A percentile compares a stretch with the other conserved stretches of the same genome.
Evolutionary conservation across 129 eudicot species (phyloP).

Genomic region (Saposhnikovia divaricata): DNA sequence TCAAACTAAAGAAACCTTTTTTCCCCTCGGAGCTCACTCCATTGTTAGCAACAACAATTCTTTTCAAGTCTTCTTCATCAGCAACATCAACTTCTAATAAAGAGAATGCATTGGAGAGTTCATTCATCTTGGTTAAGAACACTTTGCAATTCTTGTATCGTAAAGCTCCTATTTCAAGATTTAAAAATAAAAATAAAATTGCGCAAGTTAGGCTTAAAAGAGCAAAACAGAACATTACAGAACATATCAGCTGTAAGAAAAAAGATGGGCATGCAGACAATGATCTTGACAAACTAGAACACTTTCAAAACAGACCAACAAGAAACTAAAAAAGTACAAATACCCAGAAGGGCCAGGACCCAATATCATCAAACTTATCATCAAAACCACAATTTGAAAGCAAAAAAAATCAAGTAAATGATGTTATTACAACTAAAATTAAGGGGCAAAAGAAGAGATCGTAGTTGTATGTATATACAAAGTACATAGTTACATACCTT

Average conservation of each 20-base stretch:
- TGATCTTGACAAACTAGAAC: not conserved
- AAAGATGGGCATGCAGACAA: not conserved
- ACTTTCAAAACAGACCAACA: not conserved
- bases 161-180: constrained; percentile 18
- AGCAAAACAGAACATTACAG: not conserved
- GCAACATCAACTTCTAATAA: constrained; percentile 49
- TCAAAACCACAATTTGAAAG: not conserved
- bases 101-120: constrained; percentile 51
- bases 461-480: not conserved
- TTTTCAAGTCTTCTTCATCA: constrained; percentile 26
- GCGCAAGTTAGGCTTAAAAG: not conserved
- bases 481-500: not conserved
- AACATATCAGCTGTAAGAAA: not conserved
- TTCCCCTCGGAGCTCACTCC: constrained; percentile 25
- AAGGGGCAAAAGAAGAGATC: not conserved
- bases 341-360: not conserved
- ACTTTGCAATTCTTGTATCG: constrained; percentile 20
- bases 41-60: constrained; percentile 18
- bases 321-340: not conserved
- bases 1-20: constrained; percentile 10
- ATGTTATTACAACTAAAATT: no score
- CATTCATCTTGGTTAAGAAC: constrained; percentile 33
- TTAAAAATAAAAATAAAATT: not conserved
- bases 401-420: not conserved
- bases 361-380: not conserved